phyloP scores from a whole-genome alignment of 768 basidiomycete species.

The Pleurotus tuoliensis region DNA sequence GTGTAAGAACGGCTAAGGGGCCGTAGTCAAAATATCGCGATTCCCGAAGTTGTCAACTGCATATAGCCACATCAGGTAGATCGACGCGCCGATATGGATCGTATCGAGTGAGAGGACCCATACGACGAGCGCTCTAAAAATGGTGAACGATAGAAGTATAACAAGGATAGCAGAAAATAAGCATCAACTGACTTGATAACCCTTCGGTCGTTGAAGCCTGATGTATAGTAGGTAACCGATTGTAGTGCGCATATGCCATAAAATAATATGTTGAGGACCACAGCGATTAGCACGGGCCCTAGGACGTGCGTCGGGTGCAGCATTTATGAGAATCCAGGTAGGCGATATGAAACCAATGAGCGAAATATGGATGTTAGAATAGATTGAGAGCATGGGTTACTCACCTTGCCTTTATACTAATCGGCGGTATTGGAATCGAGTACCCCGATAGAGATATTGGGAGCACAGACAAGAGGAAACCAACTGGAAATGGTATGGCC shows the following conservation, averaged over 20 bases:
- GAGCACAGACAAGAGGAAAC: neutral
- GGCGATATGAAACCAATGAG: neutral
- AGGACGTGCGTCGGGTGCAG: neutral
- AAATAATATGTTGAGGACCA: conserved; percentile 2
- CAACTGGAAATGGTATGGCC: neutral
- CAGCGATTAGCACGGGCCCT: conserved; percentile 2
- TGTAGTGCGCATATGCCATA: conserved; percentile 2
- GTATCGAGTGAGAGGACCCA: conserved; percentile 27
- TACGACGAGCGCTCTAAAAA: conserved; percentile 17
- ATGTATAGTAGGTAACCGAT: neutral
- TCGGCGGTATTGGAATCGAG: no score
- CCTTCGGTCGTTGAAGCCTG: conserved; percentile 1
- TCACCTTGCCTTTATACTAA: no score
- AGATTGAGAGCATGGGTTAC: neutral
- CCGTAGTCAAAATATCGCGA: conserved; percentile 14
- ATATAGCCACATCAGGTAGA: conserved; percentile 26
- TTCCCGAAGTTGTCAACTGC: conserved; percentile 21
- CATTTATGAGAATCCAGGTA: conserved; percentile 1
- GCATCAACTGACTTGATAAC: neutral
- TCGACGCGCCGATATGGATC: conserved; percentile 20
- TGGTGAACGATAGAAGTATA: neutral
- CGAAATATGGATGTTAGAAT: neutral
- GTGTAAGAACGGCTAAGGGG: conserved; percentile 25
- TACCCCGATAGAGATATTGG: no score
- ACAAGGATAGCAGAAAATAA: neutral